phyloP scores from a whole-genome alignment of 257 asterid genomes.

The Solanum etuberosum region DNA sequence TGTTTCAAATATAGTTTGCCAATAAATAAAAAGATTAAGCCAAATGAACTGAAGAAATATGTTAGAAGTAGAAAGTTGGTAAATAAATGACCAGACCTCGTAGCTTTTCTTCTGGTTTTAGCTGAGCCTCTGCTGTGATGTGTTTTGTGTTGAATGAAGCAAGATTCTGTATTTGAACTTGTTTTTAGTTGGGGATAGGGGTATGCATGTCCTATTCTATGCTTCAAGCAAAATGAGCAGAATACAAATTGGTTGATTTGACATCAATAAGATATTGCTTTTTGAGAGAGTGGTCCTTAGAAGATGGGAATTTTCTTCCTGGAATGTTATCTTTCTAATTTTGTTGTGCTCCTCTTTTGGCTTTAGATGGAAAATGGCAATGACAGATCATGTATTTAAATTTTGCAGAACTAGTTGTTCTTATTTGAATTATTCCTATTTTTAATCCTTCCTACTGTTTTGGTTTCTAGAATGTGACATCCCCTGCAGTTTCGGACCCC shows the following conservation, averaged over 20 bases:
- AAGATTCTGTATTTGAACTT: background rate
- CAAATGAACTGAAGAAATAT: background rate
- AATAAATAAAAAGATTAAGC: background rate
- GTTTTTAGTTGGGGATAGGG: background rate
- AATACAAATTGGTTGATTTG: background rate
- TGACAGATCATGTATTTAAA: background rate
- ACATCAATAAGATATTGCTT: background rate
- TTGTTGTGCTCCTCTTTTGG: background rate
- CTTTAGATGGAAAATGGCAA: background rate
- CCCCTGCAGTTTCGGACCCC: constrained; percentile 18
- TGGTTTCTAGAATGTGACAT: constrained; percentile 23
- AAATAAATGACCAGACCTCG: background rate
- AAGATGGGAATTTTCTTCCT: background rate
- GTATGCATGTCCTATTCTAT: background rate
- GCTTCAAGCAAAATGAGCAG: background rate
- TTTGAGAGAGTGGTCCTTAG: background rate
- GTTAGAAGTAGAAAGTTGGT: background rate
- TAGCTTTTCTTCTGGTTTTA: background rate
- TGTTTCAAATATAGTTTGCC: background rate
- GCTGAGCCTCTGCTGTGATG: background rate
- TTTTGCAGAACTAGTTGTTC: background rate
- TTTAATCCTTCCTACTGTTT: background rate
- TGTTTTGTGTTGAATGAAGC: background rate
- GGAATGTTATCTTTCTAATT: background rate
- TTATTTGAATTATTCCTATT: background rate